phyloP scores from a whole-genome alignment of 306 rosid genomes.

The Heteromeles arbutifolia region DNA sequence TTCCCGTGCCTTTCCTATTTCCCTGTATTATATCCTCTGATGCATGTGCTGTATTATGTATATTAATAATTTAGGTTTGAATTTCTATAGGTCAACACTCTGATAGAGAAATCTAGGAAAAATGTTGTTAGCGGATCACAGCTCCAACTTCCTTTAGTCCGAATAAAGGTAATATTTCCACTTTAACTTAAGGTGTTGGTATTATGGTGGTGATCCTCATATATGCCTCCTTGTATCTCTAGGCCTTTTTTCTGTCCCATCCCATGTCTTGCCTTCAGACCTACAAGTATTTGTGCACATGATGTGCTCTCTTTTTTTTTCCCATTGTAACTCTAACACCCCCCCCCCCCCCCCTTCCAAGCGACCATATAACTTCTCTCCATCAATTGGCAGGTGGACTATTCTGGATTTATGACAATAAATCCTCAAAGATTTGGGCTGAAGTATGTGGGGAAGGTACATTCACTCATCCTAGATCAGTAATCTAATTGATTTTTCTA shows the following conservation, averaged over 20 bases:
- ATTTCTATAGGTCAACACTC: constrained; percentile 55
- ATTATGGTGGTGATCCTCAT: background rate
- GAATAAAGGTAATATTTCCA: constrained; percentile 65
- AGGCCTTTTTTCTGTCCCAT: background rate
- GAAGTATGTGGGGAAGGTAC: constrained; percentile 98
- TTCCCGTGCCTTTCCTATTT: background rate
- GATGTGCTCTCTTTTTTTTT: background rate
- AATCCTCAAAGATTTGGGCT: constrained; percentile 99
- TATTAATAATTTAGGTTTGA: constrained; percentile 10
- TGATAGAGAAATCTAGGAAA: constrained; percentile 65
- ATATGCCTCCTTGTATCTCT: background rate
- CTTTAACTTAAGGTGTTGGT: background rate
- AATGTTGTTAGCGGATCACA: constrained; percentile 49
- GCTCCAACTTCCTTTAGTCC: constrained; percentile 81
- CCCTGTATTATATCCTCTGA: background rate
- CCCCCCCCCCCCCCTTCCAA: background rate
- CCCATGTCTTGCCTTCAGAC: background rate
- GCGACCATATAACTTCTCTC: background rate
- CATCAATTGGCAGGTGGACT: constrained; percentile 74
- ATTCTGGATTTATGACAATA: constrained; percentile 96
- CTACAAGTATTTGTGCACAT: background rate
- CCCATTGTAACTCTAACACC: background rate
- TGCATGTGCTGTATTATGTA: background rate
- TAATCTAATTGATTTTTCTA: constrained; percentile 19
- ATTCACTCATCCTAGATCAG: constrained; percentile 21